phyloP scores from a whole-genome alignment of 1,284 basidiomycete genomes.

The Cerioporus squamosus region DNA sequence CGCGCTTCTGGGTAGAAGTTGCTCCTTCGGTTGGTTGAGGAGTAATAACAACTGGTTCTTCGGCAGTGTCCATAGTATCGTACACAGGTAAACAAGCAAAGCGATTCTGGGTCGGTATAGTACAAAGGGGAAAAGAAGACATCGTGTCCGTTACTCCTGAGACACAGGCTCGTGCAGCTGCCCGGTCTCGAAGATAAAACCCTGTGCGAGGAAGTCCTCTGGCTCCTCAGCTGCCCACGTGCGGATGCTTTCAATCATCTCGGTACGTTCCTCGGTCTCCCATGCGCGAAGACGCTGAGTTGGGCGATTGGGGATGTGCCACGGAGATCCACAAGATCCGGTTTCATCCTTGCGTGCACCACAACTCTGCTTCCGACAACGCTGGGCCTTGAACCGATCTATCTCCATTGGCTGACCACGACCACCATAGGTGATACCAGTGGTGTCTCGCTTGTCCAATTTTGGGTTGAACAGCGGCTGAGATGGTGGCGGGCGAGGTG shows the following conservation, averaged over 20 bases:
- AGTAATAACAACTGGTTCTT: not conserved
- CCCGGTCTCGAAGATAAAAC: not conserved
- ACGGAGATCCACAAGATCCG: conserved; percentile 1
- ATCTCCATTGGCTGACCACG: not conserved
- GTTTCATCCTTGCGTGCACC: not conserved
- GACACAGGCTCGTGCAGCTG: not conserved
- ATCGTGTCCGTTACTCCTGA: not conserved
- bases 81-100: not conserved
- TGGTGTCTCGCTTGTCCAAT: not conserved
- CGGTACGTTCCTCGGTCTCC: not conserved
- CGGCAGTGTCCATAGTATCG: not conserved
- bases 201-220: conserved; percentile 2
- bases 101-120: not conserved
- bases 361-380: not conserved
- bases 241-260: not conserved
- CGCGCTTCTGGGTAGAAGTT: not conserved
- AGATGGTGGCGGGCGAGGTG: not conserved
- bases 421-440: not conserved
- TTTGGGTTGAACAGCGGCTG: not conserved
- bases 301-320: conserved; percentile 1
- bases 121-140: not conserved
- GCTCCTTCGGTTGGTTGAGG: not conserved
- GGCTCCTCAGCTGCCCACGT: not conserved
- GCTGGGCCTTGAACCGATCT: not conserved
- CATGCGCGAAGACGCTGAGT: not conserved